These are phyloP conservation scores for Alternaria triticimaculans DNA, from an alignment of 2,329 filamentous ascomycete genomes.

Conservation along the genomic window DNA sequence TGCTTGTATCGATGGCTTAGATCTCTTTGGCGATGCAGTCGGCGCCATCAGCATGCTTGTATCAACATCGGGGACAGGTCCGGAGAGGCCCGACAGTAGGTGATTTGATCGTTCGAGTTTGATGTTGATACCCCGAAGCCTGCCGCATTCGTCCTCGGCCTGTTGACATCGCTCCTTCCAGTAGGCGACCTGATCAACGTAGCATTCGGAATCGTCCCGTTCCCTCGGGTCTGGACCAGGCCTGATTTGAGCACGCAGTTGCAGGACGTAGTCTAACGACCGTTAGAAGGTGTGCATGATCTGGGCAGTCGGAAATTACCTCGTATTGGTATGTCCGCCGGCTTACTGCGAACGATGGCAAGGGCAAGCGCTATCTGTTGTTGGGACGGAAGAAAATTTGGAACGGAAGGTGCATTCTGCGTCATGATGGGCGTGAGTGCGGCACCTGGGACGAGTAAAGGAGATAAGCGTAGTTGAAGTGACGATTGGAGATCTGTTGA, in stretches of 20 bases:
- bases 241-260: constrained; percentile 47
- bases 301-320: constrained; percentile 20
- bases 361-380: constrained; percentile 45
- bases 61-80: background rate
- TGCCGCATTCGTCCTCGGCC: constrained; percentile 30
- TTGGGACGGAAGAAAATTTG: constrained; percentile 20
- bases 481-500: background rate
- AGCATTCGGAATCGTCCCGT: constrained; percentile 32
- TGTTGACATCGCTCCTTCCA: constrained; percentile 43
- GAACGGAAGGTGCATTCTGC: background rate
- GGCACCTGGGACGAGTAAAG: background rate
- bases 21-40: constrained; percentile 10
- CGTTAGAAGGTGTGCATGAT: constrained; percentile 5
- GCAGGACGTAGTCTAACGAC: constrained; percentile 37
- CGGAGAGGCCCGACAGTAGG: constrained; percentile 13
- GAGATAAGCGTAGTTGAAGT: too few relatives aligned
- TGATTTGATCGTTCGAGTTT: constrained; percentile 41
- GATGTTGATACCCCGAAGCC: constrained; percentile 29
- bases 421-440: constrained; percentile 7
- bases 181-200: constrained; percentile 51
- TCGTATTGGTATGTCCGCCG: constrained; percentile 39
- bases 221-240: constrained; percentile 25
- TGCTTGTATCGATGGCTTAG: constrained; percentile 24
- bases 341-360: constrained; percentile 50
- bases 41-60: constrained; percentile 30